phyloP scores from a whole-genome alignment of 495 filamentous ascomycete genomes.

The Xylaria curta region DNA sequence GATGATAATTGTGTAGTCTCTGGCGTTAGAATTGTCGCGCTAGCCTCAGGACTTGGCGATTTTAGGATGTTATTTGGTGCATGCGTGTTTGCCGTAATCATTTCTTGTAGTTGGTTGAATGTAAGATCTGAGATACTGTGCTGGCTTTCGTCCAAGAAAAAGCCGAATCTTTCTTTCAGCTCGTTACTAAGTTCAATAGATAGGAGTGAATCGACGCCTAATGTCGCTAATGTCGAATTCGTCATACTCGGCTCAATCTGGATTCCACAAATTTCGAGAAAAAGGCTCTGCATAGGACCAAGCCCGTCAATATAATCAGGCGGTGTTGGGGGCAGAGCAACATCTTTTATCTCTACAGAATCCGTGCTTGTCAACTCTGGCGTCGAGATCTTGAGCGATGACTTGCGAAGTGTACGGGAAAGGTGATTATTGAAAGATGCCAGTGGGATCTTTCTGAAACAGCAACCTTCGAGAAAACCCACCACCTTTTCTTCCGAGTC shows the following conservation, averaged over 20 bases:
- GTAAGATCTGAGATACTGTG: slow-evolving; percentile 24
- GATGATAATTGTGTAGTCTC: background rate
- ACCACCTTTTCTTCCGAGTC: slow-evolving; percentile 24
- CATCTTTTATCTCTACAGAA: background rate
- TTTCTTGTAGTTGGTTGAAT: slow-evolving; percentile 14
- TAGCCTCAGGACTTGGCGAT: background rate
- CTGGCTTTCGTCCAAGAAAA: slow-evolving; percentile 12
- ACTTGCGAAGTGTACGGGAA: background rate
- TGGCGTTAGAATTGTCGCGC: background rate
- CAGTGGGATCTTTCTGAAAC: slow-evolving; percentile 26
- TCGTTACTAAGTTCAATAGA: slow-evolving; percentile 33
- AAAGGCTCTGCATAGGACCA: background rate
- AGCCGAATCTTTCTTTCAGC: slow-evolving; percentile 25
- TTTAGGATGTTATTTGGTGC: background rate
- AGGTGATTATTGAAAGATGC: slow-evolving; percentile 9
- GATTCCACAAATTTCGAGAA: slow-evolving; percentile 23
- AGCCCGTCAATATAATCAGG: background rate
- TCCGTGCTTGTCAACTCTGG: background rate
- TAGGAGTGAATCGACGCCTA: slow-evolving; percentile 44
- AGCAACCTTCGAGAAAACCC: slow-evolving; percentile 22
- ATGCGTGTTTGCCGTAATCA: background rate
- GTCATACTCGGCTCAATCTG: slow-evolving; percentile 17
- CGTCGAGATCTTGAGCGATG: background rate
- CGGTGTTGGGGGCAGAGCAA: background rate
- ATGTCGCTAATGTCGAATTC: slow-evolving; percentile 33